These are phyloP conservation scores for Flaveria robusta DNA, from an alignment of 129 eudicot species.

Conservation along the genomic window DNA sequence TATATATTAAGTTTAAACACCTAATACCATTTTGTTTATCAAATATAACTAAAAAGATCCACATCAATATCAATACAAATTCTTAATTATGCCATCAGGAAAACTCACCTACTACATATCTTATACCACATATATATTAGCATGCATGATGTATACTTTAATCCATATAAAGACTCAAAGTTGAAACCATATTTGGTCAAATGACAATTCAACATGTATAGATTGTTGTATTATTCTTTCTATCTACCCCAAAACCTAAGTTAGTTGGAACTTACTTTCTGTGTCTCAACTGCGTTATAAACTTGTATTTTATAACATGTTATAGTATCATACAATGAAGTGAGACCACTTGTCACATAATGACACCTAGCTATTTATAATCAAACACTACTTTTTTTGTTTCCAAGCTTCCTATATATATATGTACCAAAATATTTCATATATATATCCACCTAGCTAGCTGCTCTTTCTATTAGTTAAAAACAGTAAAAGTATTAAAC, in stretches of 20 bases:
- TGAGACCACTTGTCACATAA: neutral
- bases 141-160: neutral
- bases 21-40: neutral
- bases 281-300: neutral
- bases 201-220: neutral
- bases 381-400: neutral
- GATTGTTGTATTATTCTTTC: neutral
- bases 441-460: neutral
- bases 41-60: neutral
- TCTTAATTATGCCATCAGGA: neutral
- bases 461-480: neutral
- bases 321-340: neutral
- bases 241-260: neutral
- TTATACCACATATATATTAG: neutral
- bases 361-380: slow-evolving; percentile 6
- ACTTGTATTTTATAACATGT: neutral
- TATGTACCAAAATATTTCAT: neutral
- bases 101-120: neutral
- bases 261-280: neutral
- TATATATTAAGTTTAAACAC: neutral
- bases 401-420: neutral
- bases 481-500: neutral
- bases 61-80: neutral
- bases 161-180: neutral
- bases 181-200: neutral